Percentiles rank a stretch among this genome's conserved stretches.
phyloP scores from a whole-genome alignment of 352 stramenopile species.

The Globisporangium perplexum region DNA sequence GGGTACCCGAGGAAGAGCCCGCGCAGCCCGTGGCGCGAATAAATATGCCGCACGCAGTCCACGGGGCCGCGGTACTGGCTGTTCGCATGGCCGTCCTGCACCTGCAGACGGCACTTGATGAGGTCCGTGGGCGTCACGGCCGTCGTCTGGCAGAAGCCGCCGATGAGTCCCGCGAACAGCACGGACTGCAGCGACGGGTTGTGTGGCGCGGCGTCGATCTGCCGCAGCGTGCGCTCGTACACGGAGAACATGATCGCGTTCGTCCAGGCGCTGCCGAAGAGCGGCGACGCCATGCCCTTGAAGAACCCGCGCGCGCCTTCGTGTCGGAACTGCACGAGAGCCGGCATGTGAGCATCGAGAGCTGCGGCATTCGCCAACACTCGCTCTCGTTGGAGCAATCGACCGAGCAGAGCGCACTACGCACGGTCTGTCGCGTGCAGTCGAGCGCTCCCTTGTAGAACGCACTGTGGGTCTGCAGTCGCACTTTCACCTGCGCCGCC shows the following conservation, averaged over 20 bases:
- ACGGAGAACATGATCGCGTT: conserved; percentile 85
- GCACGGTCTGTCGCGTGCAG: conserved; percentile 36
- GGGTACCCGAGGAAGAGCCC: conserved; percentile 74
- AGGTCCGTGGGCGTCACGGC: conserved; percentile 72
- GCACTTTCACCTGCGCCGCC: conserved; percentile 38
- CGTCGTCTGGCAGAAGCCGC: conserved; percentile 74
- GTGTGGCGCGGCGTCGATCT: conserved; percentile 49
- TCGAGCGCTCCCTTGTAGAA: conserved; percentile 51
- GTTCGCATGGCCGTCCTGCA: conserved; percentile 56
- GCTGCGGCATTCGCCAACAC: no score
- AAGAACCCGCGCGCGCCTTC: conserved; percentile 78
- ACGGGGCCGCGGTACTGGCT: conserved; percentile 59
- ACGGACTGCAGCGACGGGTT: conserved; percentile 60
- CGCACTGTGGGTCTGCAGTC: conserved; percentile 47
- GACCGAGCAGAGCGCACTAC: background rate
- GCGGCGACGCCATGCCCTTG: conserved; percentile 78
- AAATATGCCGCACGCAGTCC: conserved; percentile 77
- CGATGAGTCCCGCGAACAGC: conserved; percentile 56
- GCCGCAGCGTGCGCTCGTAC: conserved; percentile 65
- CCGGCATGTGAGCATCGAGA: background rate
- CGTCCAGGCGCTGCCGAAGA: conserved; percentile 79
- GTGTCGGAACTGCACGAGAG: conserved; percentile 34
- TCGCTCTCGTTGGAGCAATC: no score
- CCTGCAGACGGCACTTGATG: conserved; percentile 82
- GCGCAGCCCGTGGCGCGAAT: conserved; percentile 41